These are phyloP conservation scores for Amanita polypyramis DNA, from an alignment of 768 basidiomycete genomes.

Conservation along the genomic window DNA sequence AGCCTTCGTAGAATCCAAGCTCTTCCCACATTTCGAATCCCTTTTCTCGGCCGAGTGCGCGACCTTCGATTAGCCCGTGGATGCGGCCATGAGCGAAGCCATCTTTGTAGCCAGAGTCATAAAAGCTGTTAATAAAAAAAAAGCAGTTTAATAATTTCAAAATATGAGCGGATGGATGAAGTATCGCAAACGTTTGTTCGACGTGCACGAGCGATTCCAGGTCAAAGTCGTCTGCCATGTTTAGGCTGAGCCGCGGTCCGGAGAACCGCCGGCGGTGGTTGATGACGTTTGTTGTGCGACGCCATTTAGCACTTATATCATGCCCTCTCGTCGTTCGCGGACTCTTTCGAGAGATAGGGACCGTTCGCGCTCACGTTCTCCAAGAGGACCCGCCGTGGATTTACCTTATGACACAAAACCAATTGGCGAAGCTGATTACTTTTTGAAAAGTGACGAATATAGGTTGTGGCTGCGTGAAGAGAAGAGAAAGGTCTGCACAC, in stretches of 20 bases:
- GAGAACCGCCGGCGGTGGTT: neutral
- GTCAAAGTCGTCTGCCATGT: conserved; percentile 35
- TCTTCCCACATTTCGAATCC: conserved; percentile 98
- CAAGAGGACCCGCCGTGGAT: conserved; percentile 29
- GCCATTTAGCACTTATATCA: conserved; percentile 4
- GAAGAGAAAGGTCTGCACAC: conserved; percentile 32
- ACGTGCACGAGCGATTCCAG: conserved; percentile 50
- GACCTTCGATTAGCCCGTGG: conserved; percentile 86
- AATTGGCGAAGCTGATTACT: conserved; percentile 81
- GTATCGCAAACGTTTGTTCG: conserved; percentile 44
- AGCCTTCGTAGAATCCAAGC: conserved; percentile 87
- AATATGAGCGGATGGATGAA: neutral
- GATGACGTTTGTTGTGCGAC: conserved; percentile 1
- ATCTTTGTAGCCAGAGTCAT: conserved; percentile 62
- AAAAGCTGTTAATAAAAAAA: conserved; percentile 69
- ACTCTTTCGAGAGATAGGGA: conserved; percentile 21
- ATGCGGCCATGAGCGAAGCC: conserved; percentile 81
- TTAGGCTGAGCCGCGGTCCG: neutral
- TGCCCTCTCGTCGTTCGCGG: conserved; percentile 28
- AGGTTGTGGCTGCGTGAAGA: conserved; percentile 75
- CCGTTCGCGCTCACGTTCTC: conserved; percentile 27
- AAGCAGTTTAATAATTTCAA: neutral
- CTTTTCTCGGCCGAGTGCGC: conserved; percentile 80
- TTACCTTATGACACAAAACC: conserved; percentile 48
- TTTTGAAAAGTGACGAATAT: conserved; percentile 82